A percentile compares a stretch with the other conserved stretches of the same genome.
Conservation (phyloP, 352 stramenopile genomes). For the Globisporangium cylindrosporum region DNA sequence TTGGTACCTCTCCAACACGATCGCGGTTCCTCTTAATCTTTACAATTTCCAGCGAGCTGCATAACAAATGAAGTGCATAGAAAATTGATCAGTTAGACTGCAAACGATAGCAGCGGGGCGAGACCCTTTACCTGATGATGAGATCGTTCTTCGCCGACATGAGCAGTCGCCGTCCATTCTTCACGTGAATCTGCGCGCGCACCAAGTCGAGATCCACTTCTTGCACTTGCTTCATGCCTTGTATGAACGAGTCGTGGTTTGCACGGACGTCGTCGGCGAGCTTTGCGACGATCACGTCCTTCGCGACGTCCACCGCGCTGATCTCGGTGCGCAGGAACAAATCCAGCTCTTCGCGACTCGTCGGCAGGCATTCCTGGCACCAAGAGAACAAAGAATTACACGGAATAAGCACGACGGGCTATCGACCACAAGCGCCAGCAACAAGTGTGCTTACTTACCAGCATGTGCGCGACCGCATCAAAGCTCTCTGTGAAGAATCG, state of each 20-base stretch:
- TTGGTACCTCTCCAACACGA: slow-evolving; percentile 58
- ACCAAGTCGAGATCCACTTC: slow-evolving; percentile 85
- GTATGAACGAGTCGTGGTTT: slow-evolving; percentile 77
- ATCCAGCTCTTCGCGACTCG: slow-evolving; percentile 43
- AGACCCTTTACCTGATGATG: slow-evolving; percentile 44
- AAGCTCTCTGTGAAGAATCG: slow-evolving; percentile 84
- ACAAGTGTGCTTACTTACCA: slow-evolving; percentile 31
- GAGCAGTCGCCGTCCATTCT: slow-evolving; percentile 76
- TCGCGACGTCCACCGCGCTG: slow-evolving; percentile 75
- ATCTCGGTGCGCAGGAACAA: slow-evolving; percentile 81
- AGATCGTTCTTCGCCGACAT: slow-evolving; percentile 70
- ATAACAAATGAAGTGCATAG: neutral
- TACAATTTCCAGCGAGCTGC: slow-evolving; percentile 75
- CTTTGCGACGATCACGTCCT: slow-evolving; percentile 68
- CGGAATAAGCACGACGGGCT: neutral
- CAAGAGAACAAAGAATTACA: neutral
- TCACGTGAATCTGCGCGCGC: slow-evolving; percentile 84
- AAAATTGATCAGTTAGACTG: neutral
- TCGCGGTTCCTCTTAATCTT: slow-evolving; percentile 83
- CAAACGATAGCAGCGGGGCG: neutral
- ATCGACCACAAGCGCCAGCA: neutral
- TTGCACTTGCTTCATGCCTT: slow-evolving; percentile 87
- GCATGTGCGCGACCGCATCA: slow-evolving; percentile 58
- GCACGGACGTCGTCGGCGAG: slow-evolving; percentile 81
- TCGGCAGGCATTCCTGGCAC: slow-evolving; percentile 60